phyloP scores from a whole-genome alignment of 305 asterid genomes.

The Fraxinus baroniana region DNA sequence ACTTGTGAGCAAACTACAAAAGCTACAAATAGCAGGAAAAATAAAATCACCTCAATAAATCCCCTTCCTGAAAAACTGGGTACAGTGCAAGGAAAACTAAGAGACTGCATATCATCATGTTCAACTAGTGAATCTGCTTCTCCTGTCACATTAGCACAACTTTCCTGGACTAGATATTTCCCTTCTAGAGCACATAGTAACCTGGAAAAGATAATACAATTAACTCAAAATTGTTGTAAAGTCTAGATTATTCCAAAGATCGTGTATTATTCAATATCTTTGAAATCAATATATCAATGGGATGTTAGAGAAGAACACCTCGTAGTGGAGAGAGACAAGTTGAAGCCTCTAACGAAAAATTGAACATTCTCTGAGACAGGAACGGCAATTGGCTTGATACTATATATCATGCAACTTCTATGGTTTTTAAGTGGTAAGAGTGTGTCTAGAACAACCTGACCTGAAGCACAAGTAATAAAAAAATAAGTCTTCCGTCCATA shows the following conservation, averaged over 20 bases:
- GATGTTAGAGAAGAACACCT: conserved; percentile 48
- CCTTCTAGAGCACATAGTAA: conserved; percentile 86
- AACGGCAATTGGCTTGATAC: conserved; percentile 86
- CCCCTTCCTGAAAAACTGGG: conserved; percentile 90
- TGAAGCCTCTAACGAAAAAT: conserved; percentile 74
- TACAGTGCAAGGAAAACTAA: conserved; percentile 62
- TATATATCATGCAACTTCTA: conserved; percentile 58
- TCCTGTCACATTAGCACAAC: conserved; percentile 49
- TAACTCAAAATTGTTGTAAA: conserved; percentile 13
- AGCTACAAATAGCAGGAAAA: background rate
- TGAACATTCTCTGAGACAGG: conserved; percentile 59
- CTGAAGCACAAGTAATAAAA: conserved; percentile 43
- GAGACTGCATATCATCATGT: conserved; percentile 56
- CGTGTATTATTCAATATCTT: background rate
- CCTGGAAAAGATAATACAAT: conserved; percentile 41
- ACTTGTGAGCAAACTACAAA: background rate
- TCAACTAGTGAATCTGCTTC: conserved; percentile 46
- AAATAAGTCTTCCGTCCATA: conserved; percentile 2
- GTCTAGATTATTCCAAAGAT: conserved; percentile 1
- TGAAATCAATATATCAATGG: conserved; percentile 18
- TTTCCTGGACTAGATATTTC: conserved; percentile 65
- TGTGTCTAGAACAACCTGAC: conserved; percentile 76
- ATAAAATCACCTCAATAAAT: conserved; percentile 71
- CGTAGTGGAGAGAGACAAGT: conserved; percentile 62
- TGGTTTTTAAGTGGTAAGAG: conserved; percentile 48